Conservation (phyloP, 345 rosid species). For the Cardiospermum halicacabum region DNA sequence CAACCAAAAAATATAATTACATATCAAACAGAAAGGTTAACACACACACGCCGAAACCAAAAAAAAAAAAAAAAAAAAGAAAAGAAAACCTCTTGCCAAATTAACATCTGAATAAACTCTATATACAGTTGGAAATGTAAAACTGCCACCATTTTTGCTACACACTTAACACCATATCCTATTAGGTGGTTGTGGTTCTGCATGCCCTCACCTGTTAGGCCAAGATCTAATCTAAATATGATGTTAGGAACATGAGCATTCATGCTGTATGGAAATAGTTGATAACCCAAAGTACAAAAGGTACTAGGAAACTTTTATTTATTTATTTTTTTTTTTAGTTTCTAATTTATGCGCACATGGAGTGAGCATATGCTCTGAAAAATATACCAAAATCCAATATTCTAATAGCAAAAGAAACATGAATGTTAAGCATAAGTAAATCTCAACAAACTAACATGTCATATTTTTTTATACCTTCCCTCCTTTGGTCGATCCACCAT, state of each 20-base stretch:
- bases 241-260: background rate
- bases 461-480: slow-evolving; percentile 41
- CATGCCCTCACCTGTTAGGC: background rate
- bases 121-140: background rate
- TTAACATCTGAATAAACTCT: background rate
- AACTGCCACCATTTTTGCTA: background rate
- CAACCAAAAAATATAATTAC: background rate
- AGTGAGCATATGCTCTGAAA: background rate
- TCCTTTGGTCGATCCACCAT: slow-evolving; percentile 36
- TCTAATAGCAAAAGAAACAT: background rate
- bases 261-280: background rate
- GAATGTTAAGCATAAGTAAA: background rate
- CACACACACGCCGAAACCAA: too few relatives aligned
- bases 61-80: too few relatives aligned
- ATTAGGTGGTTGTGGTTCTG: background rate
- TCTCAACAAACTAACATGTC: background rate
- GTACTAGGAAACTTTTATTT: too few relatives aligned
- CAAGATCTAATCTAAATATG: background rate
- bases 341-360: background rate
- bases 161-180: background rate
- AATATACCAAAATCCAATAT: background rate
- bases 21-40: background rate
- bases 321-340: background rate
- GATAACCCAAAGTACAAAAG: background rate
- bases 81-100: background rate